Evolutionary conservation across 164 flowering plant genomes (phyloP).

Genomic region (Platanus orientalis): DNA sequence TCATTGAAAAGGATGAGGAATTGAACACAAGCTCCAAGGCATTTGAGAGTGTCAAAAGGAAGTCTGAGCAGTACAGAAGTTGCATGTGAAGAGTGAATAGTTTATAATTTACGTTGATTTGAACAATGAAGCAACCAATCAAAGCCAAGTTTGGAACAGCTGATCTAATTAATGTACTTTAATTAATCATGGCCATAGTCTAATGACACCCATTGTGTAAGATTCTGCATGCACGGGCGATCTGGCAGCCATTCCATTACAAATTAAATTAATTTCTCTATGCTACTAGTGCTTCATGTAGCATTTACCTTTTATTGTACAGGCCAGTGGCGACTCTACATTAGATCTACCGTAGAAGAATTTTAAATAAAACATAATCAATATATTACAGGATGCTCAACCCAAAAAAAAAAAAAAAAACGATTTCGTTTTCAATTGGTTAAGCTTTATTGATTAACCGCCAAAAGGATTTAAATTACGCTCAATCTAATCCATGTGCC

Average conservation of each 20-base stretch:
- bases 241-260: constrained; percentile 12
- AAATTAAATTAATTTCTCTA: constrained; percentile 14
- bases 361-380: constrained; percentile 8
- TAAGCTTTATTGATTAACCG: not conserved
- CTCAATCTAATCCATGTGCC: not conserved
- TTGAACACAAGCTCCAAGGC: constrained; percentile 10
- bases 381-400: constrained; percentile 3
- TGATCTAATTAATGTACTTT: constrained; percentile 9
- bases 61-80: not conserved
- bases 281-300: constrained; percentile 19
- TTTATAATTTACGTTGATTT: constrained; percentile 14
- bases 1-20: not conserved
- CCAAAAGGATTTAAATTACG: not conserved
- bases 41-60: constrained; percentile 15
- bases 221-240: constrained; percentile 46
- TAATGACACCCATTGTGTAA: too few species aligned
- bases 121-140: constrained; percentile 20
- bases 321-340: constrained; percentile 26
- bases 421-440: not conserved
- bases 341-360: too few species aligned
- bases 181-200: constrained; percentile 22
- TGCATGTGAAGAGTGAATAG: constrained; percentile 31
- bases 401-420: not conserved
- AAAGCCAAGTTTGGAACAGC: constrained; percentile 4
- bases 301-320: constrained; percentile 23